Base-by-base conservation (phyloP, 2,329 filamentous ascomycete species). In the Sphaerulina populicola region DNA sequence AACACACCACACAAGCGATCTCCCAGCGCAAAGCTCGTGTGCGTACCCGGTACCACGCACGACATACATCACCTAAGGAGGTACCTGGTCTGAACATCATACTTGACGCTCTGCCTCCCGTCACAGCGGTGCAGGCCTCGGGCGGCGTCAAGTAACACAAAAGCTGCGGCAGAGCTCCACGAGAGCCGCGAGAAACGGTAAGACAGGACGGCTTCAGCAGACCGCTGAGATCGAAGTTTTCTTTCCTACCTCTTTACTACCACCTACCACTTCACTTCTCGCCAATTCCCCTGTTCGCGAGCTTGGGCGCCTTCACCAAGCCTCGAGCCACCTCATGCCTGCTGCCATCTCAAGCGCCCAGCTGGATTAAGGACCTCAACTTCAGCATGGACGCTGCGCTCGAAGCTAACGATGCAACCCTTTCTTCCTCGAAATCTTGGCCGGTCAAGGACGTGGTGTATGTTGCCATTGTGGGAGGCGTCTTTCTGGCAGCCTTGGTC, bases 401-500 rank as follows among this genome's bases (percentile, higher is more conserved):
- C 47, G 37, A 43, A 38, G 38, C 47, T 43, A 35, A 47, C 33
- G 44, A 56, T 47, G 51, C 49, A 9, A 8, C 50, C 4, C 55
- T 50, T 23, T 45, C 56, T 6, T 54, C 56, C n/a, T 48, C 47
- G 11, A 49, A 49, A 11, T 51, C 56, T 49, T 67, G 64, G 64
- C 60, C 61, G 1, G 49, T 57, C 18, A 45, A 58, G 38, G 62
- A 97, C 88, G 89, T 95, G 61, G 74, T 91, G 51, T 96, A 94
- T 67, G 84, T 90, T 7, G 74, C 82, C 50, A 84, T 96, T 59
- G 78, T 96, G 33, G 87, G 87, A 14, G 69, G 84, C 6, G 75
- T 96, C 44, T 88, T 96, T 82, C 63, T 93, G 21, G 86, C 86
- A 53, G 91, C 91, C 2, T 76, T 89, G 29, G 74, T 97, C 7